Base-by-base conservation (phyloP, 148 eudicot species). In the Silene conica region DNA sequence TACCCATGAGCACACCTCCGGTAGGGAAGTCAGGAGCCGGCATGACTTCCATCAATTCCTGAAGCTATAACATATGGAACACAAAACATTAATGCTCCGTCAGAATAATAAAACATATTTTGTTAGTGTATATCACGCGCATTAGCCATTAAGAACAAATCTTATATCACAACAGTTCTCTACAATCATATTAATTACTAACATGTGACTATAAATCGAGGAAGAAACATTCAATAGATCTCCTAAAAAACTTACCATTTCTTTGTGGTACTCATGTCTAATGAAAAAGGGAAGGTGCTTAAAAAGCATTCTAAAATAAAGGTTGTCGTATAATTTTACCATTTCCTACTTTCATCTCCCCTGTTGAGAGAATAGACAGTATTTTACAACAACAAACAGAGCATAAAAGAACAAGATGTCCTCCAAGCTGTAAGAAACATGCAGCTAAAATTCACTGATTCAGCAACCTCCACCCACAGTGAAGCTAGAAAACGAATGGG, bases 11-110 rank as follows among this genome's bases (percentile, higher is more conserved):
- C 76, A 92, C 57, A 71, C 98, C 98, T 75, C 98, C 98, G 63
- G 97, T 95, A 22, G 98, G 98, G 71, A 95, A 95, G 79, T 95
- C 98, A 55, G 98, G 98, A 76, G 92, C 98, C 65, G 98, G 98
- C 98, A 95, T 87, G 91, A 81, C 90, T 80, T 92, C 98, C 83
- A 95, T 84, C 87, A 95, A 67, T 76, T 95, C 98, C 80, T 90
- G 93, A 78, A 95, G 86, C 98, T 95, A 77, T 73, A 45, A 75
- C 67, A 82, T 75, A 78, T 8, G 60, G 56, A 67, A 12, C 25
- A 23, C 22, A 77, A 67, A 41, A 20, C 19, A 1, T 6, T 38
- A 19, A 19, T 25, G 26, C 46, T 21, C 14, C 19, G 26, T 34
- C 14, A 55, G 71, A 28, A 57, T 15, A 26, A 54, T 14, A 20